Evolutionary conservation across 202 grass and related monocot genomes (phyloP).

Genomic region (Dendrocalamus latiflorus): DNA sequence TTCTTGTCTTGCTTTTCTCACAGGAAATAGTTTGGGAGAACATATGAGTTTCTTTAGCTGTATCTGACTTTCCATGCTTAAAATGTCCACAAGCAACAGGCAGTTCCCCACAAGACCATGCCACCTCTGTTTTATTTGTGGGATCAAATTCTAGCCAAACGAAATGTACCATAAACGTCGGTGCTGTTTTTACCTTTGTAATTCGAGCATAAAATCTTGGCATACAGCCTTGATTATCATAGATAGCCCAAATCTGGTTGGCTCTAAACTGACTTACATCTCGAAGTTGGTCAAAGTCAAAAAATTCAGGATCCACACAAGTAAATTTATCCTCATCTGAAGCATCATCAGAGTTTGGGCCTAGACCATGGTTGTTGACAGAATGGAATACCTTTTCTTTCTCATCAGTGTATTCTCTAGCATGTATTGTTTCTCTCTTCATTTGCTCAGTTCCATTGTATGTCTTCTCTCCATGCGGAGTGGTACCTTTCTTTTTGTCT

Average conservation of each 20-base stretch:
- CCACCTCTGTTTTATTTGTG: constrained; percentile 34
- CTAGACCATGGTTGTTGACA: too few relatives aligned
- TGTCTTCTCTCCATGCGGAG: too few relatives aligned
- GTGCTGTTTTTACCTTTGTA: constrained; percentile 16
- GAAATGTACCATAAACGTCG: constrained; percentile 50
- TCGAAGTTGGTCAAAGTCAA: constrained; percentile 52
- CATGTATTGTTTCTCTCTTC: too few relatives aligned
- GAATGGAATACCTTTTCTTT: too few relatives aligned
- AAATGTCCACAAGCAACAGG: constrained; percentile 77
- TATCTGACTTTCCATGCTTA: constrained; percentile 43
- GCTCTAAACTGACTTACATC: constrained; percentile 39
- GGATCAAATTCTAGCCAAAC: constrained; percentile 77
- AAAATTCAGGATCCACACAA: constrained; percentile 92
- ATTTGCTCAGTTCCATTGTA: too few relatives aligned
- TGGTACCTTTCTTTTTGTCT: too few relatives aligned
- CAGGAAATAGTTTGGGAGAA: too few relatives aligned
- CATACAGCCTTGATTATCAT: constrained; percentile 79
- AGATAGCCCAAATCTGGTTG: constrained; percentile 86
- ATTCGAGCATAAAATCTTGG: constrained; percentile 78
- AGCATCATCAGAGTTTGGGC: too few relatives aligned
- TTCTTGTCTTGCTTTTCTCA: too few relatives aligned
- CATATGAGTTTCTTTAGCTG: constrained; percentile 50
- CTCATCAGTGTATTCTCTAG: too few relatives aligned
- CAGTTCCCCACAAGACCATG: constrained; percentile 63
- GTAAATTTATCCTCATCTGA: too few relatives aligned